phyloP scores from a whole-genome alignment of 192 early-diverging fungal genomes.

The Coemansia brasiliensis region DNA sequence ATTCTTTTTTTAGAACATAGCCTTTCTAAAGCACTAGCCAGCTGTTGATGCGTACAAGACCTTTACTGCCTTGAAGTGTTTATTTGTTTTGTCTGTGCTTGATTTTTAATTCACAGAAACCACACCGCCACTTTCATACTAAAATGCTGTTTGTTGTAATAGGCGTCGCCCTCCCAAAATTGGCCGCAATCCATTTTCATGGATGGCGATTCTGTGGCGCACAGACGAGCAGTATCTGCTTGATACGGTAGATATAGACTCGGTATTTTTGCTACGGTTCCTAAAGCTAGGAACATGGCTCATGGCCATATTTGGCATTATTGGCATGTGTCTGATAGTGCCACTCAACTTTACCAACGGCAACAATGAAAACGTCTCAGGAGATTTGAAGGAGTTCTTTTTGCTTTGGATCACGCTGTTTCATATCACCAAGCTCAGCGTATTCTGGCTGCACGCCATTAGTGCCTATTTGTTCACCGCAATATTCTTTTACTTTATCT shows the following conservation, averaged over 20 bases:
- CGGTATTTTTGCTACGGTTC: conserved; percentile 70
- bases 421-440: conserved; percentile 53
- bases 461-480: conserved; percentile 62
- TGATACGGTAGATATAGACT: conserved; percentile 69
- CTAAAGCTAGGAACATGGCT: conserved; percentile 60
- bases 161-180: conserved; percentile 67
- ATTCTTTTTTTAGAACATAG: conserved; percentile 1
- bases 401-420: conserved; percentile 51
- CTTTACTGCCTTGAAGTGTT: not conserved
- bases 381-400: conserved; percentile 31
- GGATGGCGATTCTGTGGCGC: conserved; percentile 61
- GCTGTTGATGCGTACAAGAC: too few relatives aligned
- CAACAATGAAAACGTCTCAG: conserved; percentile 43
- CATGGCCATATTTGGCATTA: conserved; percentile 57
- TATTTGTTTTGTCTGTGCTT: not conserved
- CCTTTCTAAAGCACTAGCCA: not conserved
- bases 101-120: not conserved
- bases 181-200: conserved; percentile 62
- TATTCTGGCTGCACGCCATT: conserved; percentile 64
- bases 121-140: not conserved
- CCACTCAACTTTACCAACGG: conserved; percentile 68
- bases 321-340: conserved; percentile 63
- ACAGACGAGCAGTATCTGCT: conserved; percentile 61
- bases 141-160: conserved; percentile 5
- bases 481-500: conserved; percentile 57